Percentiles rank a stretch among this genome's conserved stretches.
phyloP scores from a whole-genome alignment of 1,284 basidiomycete species.

The Papiliotrema terrestris region DNA sequence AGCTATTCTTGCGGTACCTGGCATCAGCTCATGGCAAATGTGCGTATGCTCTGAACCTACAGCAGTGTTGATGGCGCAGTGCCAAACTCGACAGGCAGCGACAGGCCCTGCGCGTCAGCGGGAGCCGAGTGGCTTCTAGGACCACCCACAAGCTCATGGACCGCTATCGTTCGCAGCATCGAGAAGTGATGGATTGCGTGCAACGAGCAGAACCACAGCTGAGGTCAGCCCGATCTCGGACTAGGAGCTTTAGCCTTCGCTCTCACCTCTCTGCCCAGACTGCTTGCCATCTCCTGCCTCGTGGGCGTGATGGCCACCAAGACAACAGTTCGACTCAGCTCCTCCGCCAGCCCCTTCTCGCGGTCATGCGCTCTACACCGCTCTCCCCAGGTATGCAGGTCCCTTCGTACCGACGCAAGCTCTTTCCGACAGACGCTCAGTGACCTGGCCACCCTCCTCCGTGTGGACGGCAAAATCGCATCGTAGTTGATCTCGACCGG shows the following conservation, averaged over 20 bases:
- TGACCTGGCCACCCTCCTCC: conserved; percentile 23
- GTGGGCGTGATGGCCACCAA: conserved; percentile 41
- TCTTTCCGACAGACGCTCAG: conserved; percentile 24
- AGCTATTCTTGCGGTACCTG: conserved; percentile 25
- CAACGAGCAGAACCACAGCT: conserved; percentile 46
- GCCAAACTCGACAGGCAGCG: conserved; percentile 43
- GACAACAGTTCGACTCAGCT: conserved; percentile 25
- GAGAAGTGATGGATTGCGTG: conserved; percentile 47
- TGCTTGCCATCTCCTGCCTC: conserved; percentile 33
- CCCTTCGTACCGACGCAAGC: conserved; percentile 21
- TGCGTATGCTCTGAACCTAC: conserved; percentile 9
- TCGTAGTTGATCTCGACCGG: conserved; percentile 40
- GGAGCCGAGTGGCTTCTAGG: not conserved
- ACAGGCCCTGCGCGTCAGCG: conserved; percentile 21
- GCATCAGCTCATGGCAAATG: not conserved
- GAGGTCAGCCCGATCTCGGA: conserved; percentile 3
- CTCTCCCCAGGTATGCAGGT: conserved; percentile 22
- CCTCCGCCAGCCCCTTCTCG: conserved; percentile 14
- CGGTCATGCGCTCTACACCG: conserved; percentile 5
- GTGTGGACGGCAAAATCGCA: conserved; percentile 23
- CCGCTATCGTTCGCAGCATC: conserved; percentile 45
- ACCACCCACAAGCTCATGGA: conserved; percentile 42
- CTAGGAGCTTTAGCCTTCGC: not conserved
- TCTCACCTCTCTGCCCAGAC: conserved; percentile 41
- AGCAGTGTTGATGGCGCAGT: conserved; percentile 44